Evolutionary conservation across 305 asterid species (phyloP), one percentile per base, ranked within the genome.

Genomic region (Plantago lanceolata): DNA sequence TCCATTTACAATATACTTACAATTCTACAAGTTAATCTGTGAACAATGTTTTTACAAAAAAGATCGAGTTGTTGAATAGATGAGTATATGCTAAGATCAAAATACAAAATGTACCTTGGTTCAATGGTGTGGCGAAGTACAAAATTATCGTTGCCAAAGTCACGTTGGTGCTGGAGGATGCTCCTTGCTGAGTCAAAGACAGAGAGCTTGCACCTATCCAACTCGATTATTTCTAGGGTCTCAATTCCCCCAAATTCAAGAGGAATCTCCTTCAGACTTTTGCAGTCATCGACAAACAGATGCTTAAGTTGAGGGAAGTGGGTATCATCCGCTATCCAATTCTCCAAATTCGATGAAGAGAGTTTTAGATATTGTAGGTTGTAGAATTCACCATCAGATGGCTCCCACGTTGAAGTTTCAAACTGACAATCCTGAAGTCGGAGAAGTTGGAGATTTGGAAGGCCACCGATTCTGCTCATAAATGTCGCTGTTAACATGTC

Each of bases 271-370:
- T 4, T 50, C 21, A 50, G 56, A 19, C 21, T 15, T 18, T 7
- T 5, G 24, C 9, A 21, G 12, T 2, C 0, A 8, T 19, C 1
- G 8, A 50, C 5, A 50, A 50, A 0, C 56, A 50, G 21, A 26
- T 50, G 56, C 29, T 8, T 15, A 19, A 50, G 56, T 1, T 18
- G 15, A 15, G 56, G 56, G 56, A 50, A 19, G 24, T 19, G 3
- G 13, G 56, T 50, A 17, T 50, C 56, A 50, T 50, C 56, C 17
- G 56, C 56, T 50, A 50, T 24, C 28, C 28, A 24, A 24, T 24
- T 24, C 3, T 24, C 28, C 28, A 24, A 24, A 24, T 24, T 24
- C 28, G 28, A 24, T 3, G 28, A 24, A 24, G 2, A 24, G 28
- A 24, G 28, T 3, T 3, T 1, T 24, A 24, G 1, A 24, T 24